Base-by-base conservation (phyloP, 2,329 filamentous ascomycete species). In the Lomentospora prolificans region DNA sequence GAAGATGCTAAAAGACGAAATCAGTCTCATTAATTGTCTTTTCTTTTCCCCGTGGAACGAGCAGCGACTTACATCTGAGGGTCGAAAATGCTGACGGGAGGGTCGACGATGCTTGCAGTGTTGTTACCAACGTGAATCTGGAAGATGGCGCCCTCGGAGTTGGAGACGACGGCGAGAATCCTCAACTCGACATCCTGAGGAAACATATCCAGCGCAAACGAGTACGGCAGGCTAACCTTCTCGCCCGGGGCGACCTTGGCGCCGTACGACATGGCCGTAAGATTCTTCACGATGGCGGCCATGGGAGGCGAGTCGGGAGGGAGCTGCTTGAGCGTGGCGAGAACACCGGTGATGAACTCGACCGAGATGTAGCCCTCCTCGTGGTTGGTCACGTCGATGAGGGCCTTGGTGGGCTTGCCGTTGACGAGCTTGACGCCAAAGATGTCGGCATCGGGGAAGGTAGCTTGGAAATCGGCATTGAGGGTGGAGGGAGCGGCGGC, bases 391-490 rank as follows among this genome's bases (percentile, higher is more conserved):
- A 99, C 78, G 65, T 90, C 84, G 64, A 99, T 75, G 55, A 95
- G 73, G 33, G 90, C 87, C 70, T 88, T 84, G 60, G 90, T 96
- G 44, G 90, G 83, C 61, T 86, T 85, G 66, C 90, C 90, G 69
- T 99, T 99, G 77, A 97, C 82, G 63, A 97, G 84, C 81, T 95
- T 96, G 64, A 97, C 84, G 65, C 92, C 94, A 64, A 96, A 94
- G 72, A 95, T 85, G 75, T 95, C 89, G 75, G 85, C 69, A 67
- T 86, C 76, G 72, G 81, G 73, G 75, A 84, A 81, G 69, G 76
- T 77, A 58, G 85, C 79, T 61, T 79, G 78, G 63, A 86, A 72
- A 55, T 84, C 80, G 69, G 87, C 84, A 60, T 83, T 81, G 64
- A 87, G 70, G 58, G 57, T 61, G 57, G 61, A 63, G 14, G 61